Base-by-base conservation (phyloP, 2,329 filamentous ascomycete genomes). In the Colletotrichum filicis region DNA sequence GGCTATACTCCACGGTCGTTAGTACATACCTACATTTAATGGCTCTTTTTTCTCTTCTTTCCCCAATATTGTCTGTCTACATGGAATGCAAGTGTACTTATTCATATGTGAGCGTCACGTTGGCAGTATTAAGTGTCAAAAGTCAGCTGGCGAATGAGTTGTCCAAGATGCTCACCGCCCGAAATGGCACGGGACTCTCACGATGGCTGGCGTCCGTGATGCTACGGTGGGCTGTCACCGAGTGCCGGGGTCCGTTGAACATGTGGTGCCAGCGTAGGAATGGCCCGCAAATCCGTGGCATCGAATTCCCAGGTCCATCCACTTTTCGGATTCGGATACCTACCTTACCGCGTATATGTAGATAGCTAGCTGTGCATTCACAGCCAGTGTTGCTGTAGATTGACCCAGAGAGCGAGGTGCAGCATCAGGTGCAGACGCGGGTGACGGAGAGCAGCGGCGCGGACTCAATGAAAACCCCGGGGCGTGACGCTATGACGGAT, bases 1-100 rank as follows among this genome's bases (percentile, higher is more conserved):
- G 73, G 64, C 70, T 74, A 75, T 68, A 72, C 68, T 74, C 70
- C 73, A 75, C 73, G 63, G 68, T 75, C 73, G 74, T 73, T 75
- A 74, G 66, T 70, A 73, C 71, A 74, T 74, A 70, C 42, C 56
- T 73, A 74, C 60, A 70, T 72, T 74, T 74, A 74, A 72, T 74
- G 62, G 68, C 63, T 68, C 62, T 58, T 58, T 35, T 58, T 67
- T 55, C 55, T n/a, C 37, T 42, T 59, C 52, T 67, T 66, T 26
- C 42, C 19, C 3, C 11, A 19, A 8, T n/a, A 1, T 30, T 42
- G 19, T 49, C 6, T 19, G 42, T 1, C n/a, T 37, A 24, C 24
- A 28, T 26, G 53, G 5, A 11, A 16, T 19, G 5, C 11, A 12
- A 3, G n/a, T 28, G 19, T 56, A 22, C 32, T 35, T 35, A 1